Evolutionary conservation across 495 filamentous ascomycete genomes (phyloP).

Genomic region (Lineolata rhizophorae): DNA sequence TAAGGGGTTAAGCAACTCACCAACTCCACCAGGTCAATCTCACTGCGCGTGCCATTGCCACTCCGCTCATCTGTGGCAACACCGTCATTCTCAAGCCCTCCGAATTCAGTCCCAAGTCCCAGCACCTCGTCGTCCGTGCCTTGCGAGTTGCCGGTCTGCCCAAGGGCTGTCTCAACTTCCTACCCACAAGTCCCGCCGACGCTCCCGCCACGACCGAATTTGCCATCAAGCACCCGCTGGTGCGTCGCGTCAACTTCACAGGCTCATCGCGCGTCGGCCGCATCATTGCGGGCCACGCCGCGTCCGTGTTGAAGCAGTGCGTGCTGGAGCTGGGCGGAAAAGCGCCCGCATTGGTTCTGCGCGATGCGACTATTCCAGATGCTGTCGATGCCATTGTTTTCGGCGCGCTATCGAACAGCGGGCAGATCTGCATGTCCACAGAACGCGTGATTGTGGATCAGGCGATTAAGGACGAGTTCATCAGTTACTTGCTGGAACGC

Average conservation of each 20-base stretch:
- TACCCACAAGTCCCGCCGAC: constrained; percentile 10
- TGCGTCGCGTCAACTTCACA: constrained; percentile 18
- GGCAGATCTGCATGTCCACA: constrained; percentile 19
- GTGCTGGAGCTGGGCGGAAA: constrained; percentile 17
- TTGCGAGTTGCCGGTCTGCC: constrained; percentile 14
- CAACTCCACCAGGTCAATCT: too few relatives aligned
- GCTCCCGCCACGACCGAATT: constrained; percentile 12
- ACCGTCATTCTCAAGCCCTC: constrained; percentile 8
- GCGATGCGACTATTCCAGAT: constrained; percentile 14
- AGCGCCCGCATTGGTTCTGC: constrained; percentile 14
- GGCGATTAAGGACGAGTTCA: constrained; percentile 5
- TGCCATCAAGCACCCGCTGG: constrained; percentile 10
- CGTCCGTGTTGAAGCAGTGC: constrained; percentile 15
- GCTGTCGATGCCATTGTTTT: constrained; percentile 12
- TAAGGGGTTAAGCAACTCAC: too few relatives aligned
- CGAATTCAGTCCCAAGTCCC: constrained; percentile 9
- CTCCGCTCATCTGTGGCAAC: too few relatives aligned
- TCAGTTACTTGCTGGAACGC: too few relatives aligned
- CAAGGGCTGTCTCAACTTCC: constrained; percentile 10
- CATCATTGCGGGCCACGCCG: constrained; percentile 13
- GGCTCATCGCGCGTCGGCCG: constrained; percentile 13
- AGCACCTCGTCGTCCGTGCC: constrained; percentile 11
- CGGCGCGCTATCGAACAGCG: constrained; percentile 15
- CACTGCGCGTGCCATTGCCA: too few relatives aligned
- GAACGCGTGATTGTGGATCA: constrained; percentile 16